phyloP scores from a whole-genome alignment of 1,284 basidiomycete genomes.

The Fomes fomentarius region DNA sequence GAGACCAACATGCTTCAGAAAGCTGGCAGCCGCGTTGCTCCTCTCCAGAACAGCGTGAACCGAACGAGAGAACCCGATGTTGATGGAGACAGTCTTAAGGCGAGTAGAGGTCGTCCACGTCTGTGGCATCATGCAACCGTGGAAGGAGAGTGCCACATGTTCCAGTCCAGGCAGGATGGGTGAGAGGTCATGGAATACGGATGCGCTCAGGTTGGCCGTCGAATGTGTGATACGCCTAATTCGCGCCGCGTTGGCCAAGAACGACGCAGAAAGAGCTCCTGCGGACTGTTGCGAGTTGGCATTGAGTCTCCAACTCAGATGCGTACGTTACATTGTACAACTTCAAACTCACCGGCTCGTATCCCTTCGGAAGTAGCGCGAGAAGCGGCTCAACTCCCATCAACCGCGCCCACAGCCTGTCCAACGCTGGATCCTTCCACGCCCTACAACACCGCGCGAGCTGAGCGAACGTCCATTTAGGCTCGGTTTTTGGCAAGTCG shows the following conservation, averaged over 20 bases:
- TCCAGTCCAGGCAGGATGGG: conserved; percentile 39
- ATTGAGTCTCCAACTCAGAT: background rate
- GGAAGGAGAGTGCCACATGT: conserved; percentile 41
- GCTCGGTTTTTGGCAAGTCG: conserved; percentile 28
- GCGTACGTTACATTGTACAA: background rate
- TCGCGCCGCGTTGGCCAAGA: conserved; percentile 48
- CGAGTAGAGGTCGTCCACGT: conserved; percentile 38
- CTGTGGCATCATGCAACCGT: conserved; percentile 37
- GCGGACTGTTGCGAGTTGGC: background rate
- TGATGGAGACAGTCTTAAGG: conserved; percentile 44
- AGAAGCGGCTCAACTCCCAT: conserved; percentile 49
- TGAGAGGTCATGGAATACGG: background rate
- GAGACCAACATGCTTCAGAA: conserved; percentile 12
- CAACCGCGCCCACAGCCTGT: conserved; percentile 53
- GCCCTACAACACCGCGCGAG: conserved; percentile 43
- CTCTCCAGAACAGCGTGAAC: conserved; percentile 12
- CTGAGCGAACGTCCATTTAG: conserved; percentile 25
- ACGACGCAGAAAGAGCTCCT: conserved; percentile 20
- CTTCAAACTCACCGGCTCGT: background rate
- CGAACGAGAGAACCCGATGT: conserved; percentile 41
- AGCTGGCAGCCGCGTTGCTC: conserved; percentile 16
- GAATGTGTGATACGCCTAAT: conserved; percentile 45
- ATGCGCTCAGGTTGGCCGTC: background rate
- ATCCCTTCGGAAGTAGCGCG: conserved; percentile 40
- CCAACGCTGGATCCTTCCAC: conserved; percentile 60